Evolutionary conservation across 2,329 filamentous ascomycete species (phyloP), one percentile per base, ranked within the genome.

Genomic region (Blastomyces percursus): DNA sequence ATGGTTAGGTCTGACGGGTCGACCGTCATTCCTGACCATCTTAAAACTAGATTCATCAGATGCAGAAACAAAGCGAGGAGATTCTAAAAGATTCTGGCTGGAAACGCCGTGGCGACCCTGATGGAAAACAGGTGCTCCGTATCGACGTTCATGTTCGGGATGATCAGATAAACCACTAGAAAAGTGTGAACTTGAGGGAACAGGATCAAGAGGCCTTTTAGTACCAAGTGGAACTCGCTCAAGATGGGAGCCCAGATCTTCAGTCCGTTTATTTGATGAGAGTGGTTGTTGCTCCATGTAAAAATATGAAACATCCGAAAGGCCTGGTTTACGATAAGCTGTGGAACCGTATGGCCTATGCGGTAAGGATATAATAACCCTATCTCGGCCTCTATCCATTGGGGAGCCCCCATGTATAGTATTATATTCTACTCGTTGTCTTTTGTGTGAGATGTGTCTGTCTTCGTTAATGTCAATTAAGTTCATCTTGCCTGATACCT

Each of bases 371-470:
- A 56, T 38, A 56, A 24, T n/a, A 35, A 27, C 19, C 9, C 57
- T 48, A 19, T 58, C 42, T 35, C 54, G 40, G 48, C 19, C 21
- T 46, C 32, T 63, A 35, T 59, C 59, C 40, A 38, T 14, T 3
- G 42, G 61, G 32, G 55, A 30, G 9, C 12, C 24, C 16, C 46
- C 42, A 42, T 21, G 61, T 14, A 54, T 52, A 42, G 52, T 50
- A 40, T 69, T 66, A 61, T 69, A 66, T 48, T 69, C 68, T 62
- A 75, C 59, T 27, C 73, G 71, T 63, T 73, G 72, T 64, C 72
- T 70, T 65, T 76, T 77, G 46, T 57, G 60, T 48, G 66, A 64
- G 42, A 70, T 71, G 64, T 69, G 66, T 59, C 68, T 69, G 52
- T 65, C 64, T 59, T 68, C 65, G 58, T 70, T 68, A 59, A 71